These are phyloP conservation scores for Circinella umbellata DNA, from an alignment of 371 early-diverging fungal species.

Conservation along the genomic window DNA sequence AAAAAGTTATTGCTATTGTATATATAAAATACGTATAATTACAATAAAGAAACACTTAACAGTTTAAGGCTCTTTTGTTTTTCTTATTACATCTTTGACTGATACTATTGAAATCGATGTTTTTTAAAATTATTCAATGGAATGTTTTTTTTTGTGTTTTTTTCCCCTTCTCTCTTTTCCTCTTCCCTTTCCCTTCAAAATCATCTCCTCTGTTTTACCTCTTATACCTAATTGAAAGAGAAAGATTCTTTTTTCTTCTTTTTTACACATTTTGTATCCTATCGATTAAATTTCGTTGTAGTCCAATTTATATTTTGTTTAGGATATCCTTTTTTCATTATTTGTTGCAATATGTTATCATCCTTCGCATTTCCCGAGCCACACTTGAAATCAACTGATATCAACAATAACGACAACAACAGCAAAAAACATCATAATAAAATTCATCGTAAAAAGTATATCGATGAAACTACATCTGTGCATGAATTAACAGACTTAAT, in stretches of 20 bases:
- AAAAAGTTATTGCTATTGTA: not conserved
- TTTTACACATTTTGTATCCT: not conserved
- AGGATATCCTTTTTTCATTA: not conserved
- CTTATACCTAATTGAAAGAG: no score
- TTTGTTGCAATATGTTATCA: slow-evolving; percentile 11
- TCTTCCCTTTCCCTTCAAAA: not conserved
- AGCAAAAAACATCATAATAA: not conserved
- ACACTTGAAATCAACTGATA: not conserved
- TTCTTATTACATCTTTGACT: slow-evolving; percentile 10
- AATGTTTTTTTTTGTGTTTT: not conserved
- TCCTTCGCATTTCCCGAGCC: slow-evolving; percentile 21
- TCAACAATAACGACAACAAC: not conserved
- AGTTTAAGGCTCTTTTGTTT: no score
- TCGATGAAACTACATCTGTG: not conserved
- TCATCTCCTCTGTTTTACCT: no score
- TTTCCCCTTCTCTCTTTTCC: slow-evolving; percentile 3
- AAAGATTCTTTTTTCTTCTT: not conserved
- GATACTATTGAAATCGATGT: slow-evolving; percentile 11
- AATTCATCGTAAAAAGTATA: not conserved
- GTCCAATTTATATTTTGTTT: not conserved
- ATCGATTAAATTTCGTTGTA: not conserved
- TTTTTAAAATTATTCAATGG: slow-evolving; percentile 7
- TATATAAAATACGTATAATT: not conserved
- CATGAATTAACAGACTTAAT: slow-evolving; percentile 20
- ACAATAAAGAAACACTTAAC: not conserved